Conservation (phyloP, 2,329 filamentous ascomycete species). For the Cladosporium phlei region DNA sequence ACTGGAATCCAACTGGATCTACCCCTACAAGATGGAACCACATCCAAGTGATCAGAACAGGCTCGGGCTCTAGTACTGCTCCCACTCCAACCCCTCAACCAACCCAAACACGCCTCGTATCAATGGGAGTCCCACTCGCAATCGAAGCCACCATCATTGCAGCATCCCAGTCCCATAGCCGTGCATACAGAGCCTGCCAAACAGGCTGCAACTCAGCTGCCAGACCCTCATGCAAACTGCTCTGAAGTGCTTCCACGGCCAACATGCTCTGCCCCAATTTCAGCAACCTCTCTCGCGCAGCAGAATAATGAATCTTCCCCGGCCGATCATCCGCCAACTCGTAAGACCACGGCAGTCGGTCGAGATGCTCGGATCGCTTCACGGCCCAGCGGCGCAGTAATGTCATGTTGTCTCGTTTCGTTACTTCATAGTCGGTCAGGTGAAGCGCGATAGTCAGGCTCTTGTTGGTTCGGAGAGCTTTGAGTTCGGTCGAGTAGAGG, state of each 20-base stretch:
- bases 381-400: constrained; percentile 23
- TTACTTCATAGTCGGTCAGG: constrained; percentile 5
- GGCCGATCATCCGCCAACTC: not conserved
- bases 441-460: constrained; percentile 19
- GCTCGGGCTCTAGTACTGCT: too few relatives aligned
- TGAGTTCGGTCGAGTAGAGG: constrained; percentile 27
- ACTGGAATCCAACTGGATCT: too few relatives aligned
- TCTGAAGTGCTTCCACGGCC: not conserved
- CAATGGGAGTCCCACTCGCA: too few relatives aligned
- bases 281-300: not conserved
- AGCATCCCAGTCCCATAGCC: not conserved
- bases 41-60: too few relatives aligned
- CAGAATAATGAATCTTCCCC: not conserved
- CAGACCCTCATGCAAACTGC: constrained; percentile 3
- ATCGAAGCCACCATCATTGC: too few relatives aligned
- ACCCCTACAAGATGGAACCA: too few relatives aligned
- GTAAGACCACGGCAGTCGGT: constrained; percentile 26
- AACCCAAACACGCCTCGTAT: too few relatives aligned
- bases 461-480: constrained; percentile 23
- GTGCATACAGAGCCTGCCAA: not conserved
- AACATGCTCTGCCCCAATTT: not conserved
- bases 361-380: constrained; percentile 19
- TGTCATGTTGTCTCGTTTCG: constrained; percentile 4
- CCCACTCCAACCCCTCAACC: too few relatives aligned
- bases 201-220: constrained; percentile 2